Base-by-base conservation (phyloP, 2,329 filamentous ascomycete genomes). In the Penicillium sp. region DNA sequence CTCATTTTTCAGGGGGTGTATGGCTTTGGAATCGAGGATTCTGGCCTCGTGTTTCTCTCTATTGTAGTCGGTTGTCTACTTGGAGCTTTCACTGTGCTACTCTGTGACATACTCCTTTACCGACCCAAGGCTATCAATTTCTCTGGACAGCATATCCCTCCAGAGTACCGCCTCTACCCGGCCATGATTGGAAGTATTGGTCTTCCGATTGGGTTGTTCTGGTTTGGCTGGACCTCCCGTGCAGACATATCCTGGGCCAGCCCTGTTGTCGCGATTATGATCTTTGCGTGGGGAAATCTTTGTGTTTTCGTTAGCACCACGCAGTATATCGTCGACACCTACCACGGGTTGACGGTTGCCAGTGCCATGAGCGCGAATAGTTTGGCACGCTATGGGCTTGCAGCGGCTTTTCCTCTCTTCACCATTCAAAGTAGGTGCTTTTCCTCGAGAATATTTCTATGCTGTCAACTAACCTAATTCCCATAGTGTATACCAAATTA, bases 401-500 rank as follows among this genome's bases (percentile, higher is more conserved):
- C 48, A 3, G 56, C 52, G 26, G 57, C 49, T 4, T 63, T 62
- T 16, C 61, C 59, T 29, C 51, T 63, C 1, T 63, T 63, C 24
- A 60, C 53, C 0, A 43, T 62, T 18, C 56, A 64, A 28, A 62
- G 63, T 66, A 19, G 57, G 64, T 56, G 5, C 11, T 9, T 2
- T 2, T 26, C 8, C 5, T 2, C 14, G 2, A 42, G 2, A 13
- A 7, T 28, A 28, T 28, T 10, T 28, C 24, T 28, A n/a, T n/a
- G n/a, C n/a, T 40, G 1, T 24, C 5, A 8, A 2, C 24, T 51
- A 34, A 49, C 29, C 5, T 28, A 51, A 19, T 42, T 13, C 29
- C 37, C 2, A 31, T 24, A 54, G 66, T 90, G 75, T 88, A 86
- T 65, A 77, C 83, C 43, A 83, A 82, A 24, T 70, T 91, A 7